These are phyloP conservation scores for Mimosa bimucronata DNA, from an alignment of 306 rosid species.

Conservation along the genomic window DNA sequence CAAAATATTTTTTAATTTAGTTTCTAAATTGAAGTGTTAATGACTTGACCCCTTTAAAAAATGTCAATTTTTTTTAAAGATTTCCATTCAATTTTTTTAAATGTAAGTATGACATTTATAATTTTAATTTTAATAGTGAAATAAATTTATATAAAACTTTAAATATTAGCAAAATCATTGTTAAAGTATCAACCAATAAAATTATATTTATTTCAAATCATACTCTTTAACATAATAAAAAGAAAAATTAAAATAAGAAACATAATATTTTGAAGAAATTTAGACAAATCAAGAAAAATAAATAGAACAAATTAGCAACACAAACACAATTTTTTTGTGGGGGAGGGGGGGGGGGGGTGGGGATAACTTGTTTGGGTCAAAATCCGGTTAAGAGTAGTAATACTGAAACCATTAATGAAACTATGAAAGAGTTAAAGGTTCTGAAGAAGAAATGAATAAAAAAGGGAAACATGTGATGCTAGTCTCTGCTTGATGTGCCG, in stretches of 20 bases:
- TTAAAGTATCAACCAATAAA: background rate
- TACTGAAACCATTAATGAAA: background rate
- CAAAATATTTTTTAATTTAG: too few species aligned
- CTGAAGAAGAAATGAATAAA: background rate
- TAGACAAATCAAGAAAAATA: background rate
- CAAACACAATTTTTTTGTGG: background rate
- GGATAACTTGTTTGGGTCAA: background rate
- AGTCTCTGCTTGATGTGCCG: too few species aligned
- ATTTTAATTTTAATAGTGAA: too few species aligned
- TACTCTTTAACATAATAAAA: background rate
- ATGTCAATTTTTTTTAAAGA: background rate
- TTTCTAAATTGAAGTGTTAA: too few species aligned
- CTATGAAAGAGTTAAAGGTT: background rate
- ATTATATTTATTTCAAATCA: background rate
- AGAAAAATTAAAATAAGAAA: background rate
- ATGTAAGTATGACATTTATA: background rate
- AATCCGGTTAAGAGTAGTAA: background rate
- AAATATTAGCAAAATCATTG: background rate
- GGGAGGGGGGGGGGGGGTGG: too few species aligned
- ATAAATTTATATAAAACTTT: too few species aligned
- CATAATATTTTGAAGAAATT: background rate
- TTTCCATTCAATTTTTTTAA: background rate
- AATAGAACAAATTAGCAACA: background rate
- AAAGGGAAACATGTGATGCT: background rate
- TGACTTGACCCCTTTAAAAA: background rate